phyloP scores from a whole-genome alignment of 2,329 filamentous ascomycete species.

The Calonectria fujianensis region DNA sequence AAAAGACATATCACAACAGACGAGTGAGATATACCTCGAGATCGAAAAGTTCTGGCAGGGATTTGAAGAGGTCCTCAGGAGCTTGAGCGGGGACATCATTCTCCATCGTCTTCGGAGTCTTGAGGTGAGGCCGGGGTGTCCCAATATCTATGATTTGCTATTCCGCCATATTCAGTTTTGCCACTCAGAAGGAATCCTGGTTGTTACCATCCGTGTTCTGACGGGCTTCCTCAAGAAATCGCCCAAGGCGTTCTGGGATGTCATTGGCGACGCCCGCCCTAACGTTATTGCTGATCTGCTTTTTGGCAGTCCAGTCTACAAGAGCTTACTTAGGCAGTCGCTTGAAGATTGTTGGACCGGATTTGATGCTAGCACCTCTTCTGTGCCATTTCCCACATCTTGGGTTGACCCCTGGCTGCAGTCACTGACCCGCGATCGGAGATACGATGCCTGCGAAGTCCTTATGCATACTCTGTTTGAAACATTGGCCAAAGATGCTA shows the following conservation, averaged over 20 bases:
- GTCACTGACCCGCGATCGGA: constrained; percentile 84
- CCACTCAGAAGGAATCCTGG: constrained; percentile 75
- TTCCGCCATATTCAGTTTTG: constrained; percentile 73
- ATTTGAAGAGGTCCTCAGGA: constrained; percentile 82
- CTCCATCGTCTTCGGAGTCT: constrained; percentile 86
- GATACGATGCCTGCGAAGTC: constrained; percentile 87
- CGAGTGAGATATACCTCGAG: constrained; percentile 61
- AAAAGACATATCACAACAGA: constrained; percentile 62
- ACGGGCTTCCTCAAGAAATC: constrained; percentile 83
- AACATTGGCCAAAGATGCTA: constrained; percentile 73
- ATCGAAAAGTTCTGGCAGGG: constrained; percentile 88
- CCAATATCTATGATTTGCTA: constrained; percentile 79
- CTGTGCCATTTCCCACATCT: constrained; percentile 79
- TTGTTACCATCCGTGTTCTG: constrained; percentile 82
- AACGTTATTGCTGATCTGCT: constrained; percentile 89
- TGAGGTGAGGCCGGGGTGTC: constrained; percentile 77
- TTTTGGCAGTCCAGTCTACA: constrained; percentile 82
- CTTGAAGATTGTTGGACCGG: constrained; percentile 66
- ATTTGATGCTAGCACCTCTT: constrained; percentile 66
- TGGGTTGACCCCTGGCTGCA: constrained; percentile 88
- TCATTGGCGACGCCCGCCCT: constrained; percentile 87
- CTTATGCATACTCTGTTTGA: constrained; percentile 85
- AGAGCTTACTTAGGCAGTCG: constrained; percentile 76
- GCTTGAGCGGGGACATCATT: constrained; percentile 83
- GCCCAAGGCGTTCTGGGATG: constrained; percentile 89